Base-by-base conservation (phyloP, 345 rosid genomes). In the Aquilaria sinensis region DNA sequence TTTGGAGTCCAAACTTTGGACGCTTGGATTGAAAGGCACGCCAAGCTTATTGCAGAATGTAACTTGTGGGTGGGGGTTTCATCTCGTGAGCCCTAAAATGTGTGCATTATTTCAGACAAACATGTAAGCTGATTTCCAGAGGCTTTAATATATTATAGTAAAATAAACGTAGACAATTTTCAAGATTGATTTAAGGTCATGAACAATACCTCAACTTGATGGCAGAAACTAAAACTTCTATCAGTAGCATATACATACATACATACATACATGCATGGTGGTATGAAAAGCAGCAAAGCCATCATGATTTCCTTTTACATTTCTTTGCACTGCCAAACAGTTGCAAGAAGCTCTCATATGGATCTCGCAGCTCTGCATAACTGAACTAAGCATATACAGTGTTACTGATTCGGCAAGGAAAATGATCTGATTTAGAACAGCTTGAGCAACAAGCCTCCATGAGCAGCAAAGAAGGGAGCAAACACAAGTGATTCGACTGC, bases 401-500 rank as follows among this genome's bases (percentile, higher is more conserved):
- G 54, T 23, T 4, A 54, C 16, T 16, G 32, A 15, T 16, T 11
- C 2, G 23, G 43, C 5, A 47, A 48, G 8, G 9, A 37, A 11
- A 58, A 12, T 30, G n/a, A 12, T 16, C 41, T 12, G 8, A 47
- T 47, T 75, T 13, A 87, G 31, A 90, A 64, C 62, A 77, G 54
- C 58, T 83, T 86, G 77, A 86, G 81, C 49, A 86, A 60, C 51
- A 81, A 53, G 57, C 83, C 93, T 0, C 90, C 93, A 32, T 87
- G 90, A 61, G 88, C 74, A 0, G 93, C 90, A 10, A 84, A 87
- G 79, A 87, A 87, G 0, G 90, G 90, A 12, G 94, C 94, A 47
- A 87, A 87, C 46, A 84, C 94, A 61, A 87, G 65, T 0, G 90
- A 79, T 64, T 87, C 94, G 0, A 87, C 94, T 0, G 94, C 94